phyloP scores from a whole-genome alignment of 495 filamentous ascomycete species.

The Platismatia glauca region DNA sequence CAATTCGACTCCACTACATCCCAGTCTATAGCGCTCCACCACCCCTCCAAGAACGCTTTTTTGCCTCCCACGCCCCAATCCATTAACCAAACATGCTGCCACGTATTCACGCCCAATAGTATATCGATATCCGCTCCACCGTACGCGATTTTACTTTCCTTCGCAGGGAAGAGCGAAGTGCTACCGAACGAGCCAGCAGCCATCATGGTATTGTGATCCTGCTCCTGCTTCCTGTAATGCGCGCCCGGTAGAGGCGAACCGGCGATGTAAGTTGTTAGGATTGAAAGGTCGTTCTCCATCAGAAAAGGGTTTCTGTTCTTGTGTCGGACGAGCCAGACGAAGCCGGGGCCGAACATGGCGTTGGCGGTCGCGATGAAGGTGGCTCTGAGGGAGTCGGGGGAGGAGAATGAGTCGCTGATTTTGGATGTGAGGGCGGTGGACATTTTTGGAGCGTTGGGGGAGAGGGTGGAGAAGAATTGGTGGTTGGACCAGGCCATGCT shows the following conservation, averaged over 20 bases:
- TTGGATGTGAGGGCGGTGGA: constrained; percentile 38
- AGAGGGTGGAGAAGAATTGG: constrained; percentile 76
- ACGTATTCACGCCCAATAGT: constrained; percentile 84
- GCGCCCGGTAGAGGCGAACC: constrained; percentile 80
- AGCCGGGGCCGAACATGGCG: constrained; percentile 94
- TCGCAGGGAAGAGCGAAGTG: constrained; percentile 31
- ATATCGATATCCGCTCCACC: constrained; percentile 65
- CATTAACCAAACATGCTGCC: constrained; percentile 87
- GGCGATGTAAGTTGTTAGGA: constrained; percentile 84
- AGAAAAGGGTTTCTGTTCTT: constrained; percentile 36
- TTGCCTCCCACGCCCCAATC: constrained; percentile 81
- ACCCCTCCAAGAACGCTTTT: constrained; percentile 60
- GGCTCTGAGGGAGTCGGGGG: constrained; percentile 65
- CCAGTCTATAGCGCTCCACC: constrained; percentile 91
- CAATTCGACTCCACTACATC: constrained; percentile 43
- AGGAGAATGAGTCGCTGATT: constrained; percentile 63
- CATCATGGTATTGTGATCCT: constrained; percentile 65
- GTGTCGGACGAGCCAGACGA: constrained; percentile 76
- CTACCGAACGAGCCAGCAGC: constrained; percentile 40
- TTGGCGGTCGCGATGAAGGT: constrained; percentile 75
- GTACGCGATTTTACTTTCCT: constrained; percentile 41
- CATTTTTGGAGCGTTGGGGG: constrained; percentile 42
- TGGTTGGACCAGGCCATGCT: constrained; percentile 96
- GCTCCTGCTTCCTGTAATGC: constrained; percentile 67
- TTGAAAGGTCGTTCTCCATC: constrained; percentile 44